phyloP scores from a whole-genome alignment of 331 rosid genomes.

The Prunus yedoensis region DNA sequence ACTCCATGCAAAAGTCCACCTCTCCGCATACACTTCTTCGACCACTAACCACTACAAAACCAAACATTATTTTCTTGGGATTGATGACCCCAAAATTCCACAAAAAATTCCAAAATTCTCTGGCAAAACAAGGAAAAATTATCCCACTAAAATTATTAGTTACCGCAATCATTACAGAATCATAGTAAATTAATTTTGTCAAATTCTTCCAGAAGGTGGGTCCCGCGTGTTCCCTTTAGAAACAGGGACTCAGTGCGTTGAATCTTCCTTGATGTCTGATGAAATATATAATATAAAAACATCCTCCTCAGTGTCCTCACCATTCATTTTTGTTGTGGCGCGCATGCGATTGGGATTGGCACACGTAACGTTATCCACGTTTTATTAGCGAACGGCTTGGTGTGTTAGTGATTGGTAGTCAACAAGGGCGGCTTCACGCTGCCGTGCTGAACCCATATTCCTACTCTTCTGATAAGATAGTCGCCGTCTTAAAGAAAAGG shows the following conservation, averaged over 20 bases:
- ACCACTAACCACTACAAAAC: background rate
- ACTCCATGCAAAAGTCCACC: background rate
- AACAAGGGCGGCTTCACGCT: slow-evolving; percentile 37
- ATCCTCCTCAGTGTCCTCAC: background rate
- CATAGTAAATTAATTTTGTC: background rate
- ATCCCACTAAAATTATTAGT: background rate
- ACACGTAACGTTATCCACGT: background rate
- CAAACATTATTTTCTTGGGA: background rate
- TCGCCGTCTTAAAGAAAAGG: too few relatives aligned
- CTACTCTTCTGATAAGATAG: background rate
- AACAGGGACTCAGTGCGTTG: background rate
- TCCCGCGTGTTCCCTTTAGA: background rate
- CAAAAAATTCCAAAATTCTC: background rate
- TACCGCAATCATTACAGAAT: background rate
- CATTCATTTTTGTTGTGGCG: background rate
- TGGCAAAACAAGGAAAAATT: background rate
- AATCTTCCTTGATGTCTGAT: background rate
- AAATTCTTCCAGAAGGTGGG: background rate
- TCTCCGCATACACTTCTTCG: background rate
- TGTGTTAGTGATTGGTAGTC: slow-evolving; percentile 15
- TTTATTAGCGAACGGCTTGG: background rate
- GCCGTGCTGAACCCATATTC: slow-evolving; percentile 22
- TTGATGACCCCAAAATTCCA: background rate
- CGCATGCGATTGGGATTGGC: background rate
- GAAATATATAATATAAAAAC: background rate